Percentiles rank a stretch among this genome's conserved stretches.
Conservation (phyloP, 1,284 basidiomycete genomes). For the Cerrena zonata region DNA sequence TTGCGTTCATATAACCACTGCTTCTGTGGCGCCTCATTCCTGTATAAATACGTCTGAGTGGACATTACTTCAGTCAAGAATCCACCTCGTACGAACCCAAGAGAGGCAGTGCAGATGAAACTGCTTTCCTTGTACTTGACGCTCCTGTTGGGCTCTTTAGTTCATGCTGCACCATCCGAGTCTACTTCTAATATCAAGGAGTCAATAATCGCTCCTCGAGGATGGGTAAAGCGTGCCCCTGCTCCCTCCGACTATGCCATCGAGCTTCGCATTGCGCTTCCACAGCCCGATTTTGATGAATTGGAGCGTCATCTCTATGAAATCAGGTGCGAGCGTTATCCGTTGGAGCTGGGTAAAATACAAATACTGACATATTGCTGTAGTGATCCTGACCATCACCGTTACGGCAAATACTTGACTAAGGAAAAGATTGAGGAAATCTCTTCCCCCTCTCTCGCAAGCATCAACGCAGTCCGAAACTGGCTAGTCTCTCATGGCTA, state of each 20-base stretch:
- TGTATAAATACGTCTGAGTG: too few species aligned
- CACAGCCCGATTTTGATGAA: constrained; percentile 54
- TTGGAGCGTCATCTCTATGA: constrained; percentile 62
- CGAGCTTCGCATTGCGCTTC: constrained; percentile 58
- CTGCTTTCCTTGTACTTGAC: not conserved
- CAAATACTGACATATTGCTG: too few species aligned
- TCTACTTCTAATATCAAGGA: constrained; percentile 34
- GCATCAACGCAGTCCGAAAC: constrained; percentile 46
- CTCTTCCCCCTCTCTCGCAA: constrained; percentile 52
- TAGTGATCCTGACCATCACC: constrained; percentile 43
- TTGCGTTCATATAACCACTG: too few species aligned
- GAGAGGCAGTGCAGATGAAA: too few species aligned
- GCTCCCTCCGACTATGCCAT: constrained; percentile 47
- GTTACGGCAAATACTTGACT: constrained; percentile 65
- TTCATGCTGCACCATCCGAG: constrained; percentile 18
- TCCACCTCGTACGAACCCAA: too few species aligned
- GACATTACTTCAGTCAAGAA: too few species aligned
- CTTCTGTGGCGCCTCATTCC: too few species aligned
- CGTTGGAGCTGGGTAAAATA: too few species aligned
- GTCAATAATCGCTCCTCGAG: constrained; percentile 39
- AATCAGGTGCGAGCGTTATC: constrained; percentile 43
- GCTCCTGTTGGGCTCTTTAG: not conserved
- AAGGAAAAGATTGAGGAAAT: constrained; percentile 58
- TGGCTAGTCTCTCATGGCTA: constrained; percentile 64
- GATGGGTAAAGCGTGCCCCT: constrained; percentile 42